These are phyloP conservation scores for Flaveria bidentis DNA, from an alignment of 129 eudicot genomes.

Conservation along the genomic window DNA sequence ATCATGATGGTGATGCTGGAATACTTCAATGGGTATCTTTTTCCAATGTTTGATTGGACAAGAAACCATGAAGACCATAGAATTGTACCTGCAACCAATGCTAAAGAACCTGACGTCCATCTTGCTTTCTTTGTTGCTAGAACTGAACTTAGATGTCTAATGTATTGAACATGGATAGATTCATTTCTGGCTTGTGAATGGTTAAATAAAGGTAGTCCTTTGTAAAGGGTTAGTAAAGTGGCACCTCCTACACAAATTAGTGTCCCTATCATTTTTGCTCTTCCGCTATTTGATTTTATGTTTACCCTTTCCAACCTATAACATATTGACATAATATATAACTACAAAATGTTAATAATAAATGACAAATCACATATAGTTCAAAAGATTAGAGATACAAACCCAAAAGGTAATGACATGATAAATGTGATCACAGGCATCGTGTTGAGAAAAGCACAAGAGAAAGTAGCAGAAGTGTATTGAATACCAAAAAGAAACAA, in stretches of 20 bases:
- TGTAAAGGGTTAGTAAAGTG: conserved; percentile 51
- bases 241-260: conserved; percentile 61
- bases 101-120: conserved; percentile 49
- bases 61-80: conserved; percentile 75
- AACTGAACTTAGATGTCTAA: conserved; percentile 19
- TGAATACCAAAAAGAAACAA: conserved; percentile 63
- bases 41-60: conserved; percentile 55
- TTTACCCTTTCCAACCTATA: conserved; percentile 63
- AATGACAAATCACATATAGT: not conserved
- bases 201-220: conserved; percentile 55
- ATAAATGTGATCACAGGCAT: conserved; percentile 65
- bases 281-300: conserved; percentile 54
- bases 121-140: conserved; percentile 31
- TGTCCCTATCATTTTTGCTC: conserved; percentile 66
- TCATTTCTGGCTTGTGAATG: conserved; percentile 12
- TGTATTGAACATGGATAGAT: conserved; percentile 17
- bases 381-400: conserved; percentile 11
- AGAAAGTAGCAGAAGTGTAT: conserved; percentile 64
- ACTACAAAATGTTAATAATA: not conserved
- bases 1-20: conserved; percentile 78
- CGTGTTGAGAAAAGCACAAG: conserved; percentile 75
- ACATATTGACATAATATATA: not conserved
- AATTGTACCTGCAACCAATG: conserved; percentile 45
- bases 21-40: conserved; percentile 59
- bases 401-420: conserved; percentile 73